phyloP scores from a whole-genome alignment of 75 land plant genomes.

The Adiantum capillusveneris region DNA sequence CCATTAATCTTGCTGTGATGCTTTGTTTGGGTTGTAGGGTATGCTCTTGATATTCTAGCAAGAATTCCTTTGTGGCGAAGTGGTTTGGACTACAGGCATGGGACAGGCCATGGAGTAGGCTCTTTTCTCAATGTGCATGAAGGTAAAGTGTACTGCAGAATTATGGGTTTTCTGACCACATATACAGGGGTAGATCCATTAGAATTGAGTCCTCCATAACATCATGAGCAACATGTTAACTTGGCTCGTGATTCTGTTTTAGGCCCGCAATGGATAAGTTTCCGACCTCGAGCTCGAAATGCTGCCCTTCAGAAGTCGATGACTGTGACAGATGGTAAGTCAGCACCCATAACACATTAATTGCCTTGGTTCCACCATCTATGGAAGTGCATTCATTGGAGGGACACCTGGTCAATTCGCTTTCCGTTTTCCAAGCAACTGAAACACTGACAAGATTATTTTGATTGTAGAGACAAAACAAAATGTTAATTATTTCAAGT shows the following conservation, averaged over 20 bases:
- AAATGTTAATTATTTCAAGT: too few species aligned
- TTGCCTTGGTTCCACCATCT: too few species aligned
- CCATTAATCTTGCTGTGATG: background rate
- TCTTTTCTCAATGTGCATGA: constrained; percentile 98
- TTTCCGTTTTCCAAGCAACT: too few species aligned
- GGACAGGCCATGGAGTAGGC: constrained; percentile 98
- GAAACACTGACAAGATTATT: too few species aligned
- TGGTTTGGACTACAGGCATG: constrained; percentile 98
- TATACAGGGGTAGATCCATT: too few species aligned
- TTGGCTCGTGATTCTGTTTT: too few species aligned
- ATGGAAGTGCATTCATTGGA: too few species aligned
- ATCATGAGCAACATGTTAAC: too few species aligned
- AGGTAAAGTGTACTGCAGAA: constrained; percentile 40
- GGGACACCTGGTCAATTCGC: too few species aligned
- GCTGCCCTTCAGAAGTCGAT: constrained; percentile 85
- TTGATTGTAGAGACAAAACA: too few species aligned
- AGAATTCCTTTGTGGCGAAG: constrained; percentile 83
- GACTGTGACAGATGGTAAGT: constrained; percentile 98
- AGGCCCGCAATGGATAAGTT: constrained; percentile 97
- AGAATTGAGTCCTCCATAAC: too few species aligned
- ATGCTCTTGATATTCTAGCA: constrained; percentile 90
- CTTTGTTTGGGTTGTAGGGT: constrained; percentile 33
- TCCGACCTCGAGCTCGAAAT: constrained; percentile 76
- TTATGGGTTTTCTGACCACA: background rate
- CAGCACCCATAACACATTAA: too few species aligned